Evolutionary conservation across 2,329 filamentous ascomycete species (phyloP).

Genomic region (Neonectria hederae): DNA sequence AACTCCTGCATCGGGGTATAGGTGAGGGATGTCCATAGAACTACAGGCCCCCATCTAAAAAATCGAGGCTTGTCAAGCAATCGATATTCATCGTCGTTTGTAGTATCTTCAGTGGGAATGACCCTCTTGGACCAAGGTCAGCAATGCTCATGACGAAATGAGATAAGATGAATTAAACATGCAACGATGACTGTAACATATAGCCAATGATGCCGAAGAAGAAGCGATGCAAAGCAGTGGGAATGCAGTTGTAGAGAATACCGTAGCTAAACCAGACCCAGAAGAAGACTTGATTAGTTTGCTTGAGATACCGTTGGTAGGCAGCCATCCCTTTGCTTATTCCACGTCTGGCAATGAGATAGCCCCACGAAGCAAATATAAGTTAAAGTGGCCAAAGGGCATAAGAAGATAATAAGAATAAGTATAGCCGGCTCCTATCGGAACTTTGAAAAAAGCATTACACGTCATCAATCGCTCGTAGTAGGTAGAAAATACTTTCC

Average conservation of each 20-base stretch:
- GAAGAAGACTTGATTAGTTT: slow-evolving; percentile 80
- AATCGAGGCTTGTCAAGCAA: slow-evolving; percentile 87
- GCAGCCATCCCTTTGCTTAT: slow-evolving; percentile 79
- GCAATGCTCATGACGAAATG: slow-evolving; percentile 95
- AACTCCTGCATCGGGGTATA: slow-evolving; percentile 85
- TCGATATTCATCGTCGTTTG: slow-evolving; percentile 95
- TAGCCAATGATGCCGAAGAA: slow-evolving; percentile 82
- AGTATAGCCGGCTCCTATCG: slow-evolving; percentile 76
- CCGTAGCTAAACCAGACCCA: slow-evolving; percentile 88
- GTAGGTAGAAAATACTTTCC: slow-evolving; percentile 78
- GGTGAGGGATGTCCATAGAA: slow-evolving; percentile 90
- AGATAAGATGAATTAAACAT: slow-evolving; percentile 89
- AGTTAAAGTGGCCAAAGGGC: slow-evolving; percentile 84
- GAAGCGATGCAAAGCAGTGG: slow-evolving; percentile 73
- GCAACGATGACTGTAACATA: slow-evolving; percentile 80
- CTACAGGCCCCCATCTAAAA: slow-evolving; percentile 87
- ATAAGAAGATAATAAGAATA: slow-evolving; percentile 83
- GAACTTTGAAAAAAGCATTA: slow-evolving; percentile 74
- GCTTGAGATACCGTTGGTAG: slow-evolving; percentile 86
- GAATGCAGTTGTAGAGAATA: slow-evolving; percentile 78
- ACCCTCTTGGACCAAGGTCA: slow-evolving; percentile 83
- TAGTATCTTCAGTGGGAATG: slow-evolving; percentile 89
- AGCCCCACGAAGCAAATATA: slow-evolving; percentile 83
- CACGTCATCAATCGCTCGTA: slow-evolving; percentile 84
- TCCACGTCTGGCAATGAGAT: slow-evolving; percentile 74